Percentiles rank a stretch among this genome's conserved stretches.
These are phyloP conservation scores for Ceratocystis harringtonii DNA, from an alignment of 2,329 filamentous ascomycete genomes.

Conservation along the genomic window DNA sequence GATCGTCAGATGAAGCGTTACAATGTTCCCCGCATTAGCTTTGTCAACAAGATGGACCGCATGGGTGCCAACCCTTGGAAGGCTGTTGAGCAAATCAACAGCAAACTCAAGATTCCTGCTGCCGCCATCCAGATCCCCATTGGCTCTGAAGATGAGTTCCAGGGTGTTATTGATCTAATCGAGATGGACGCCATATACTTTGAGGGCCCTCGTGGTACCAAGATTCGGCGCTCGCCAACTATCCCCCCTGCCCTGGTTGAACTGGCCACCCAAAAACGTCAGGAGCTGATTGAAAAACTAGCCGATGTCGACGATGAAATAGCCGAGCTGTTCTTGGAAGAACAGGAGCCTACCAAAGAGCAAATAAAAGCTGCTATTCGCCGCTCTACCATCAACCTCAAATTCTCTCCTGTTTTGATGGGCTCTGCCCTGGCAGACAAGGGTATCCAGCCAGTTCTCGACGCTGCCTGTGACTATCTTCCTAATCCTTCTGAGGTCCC, in stretches of 20 bases:
- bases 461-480: slow-evolving; percentile 89
- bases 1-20: slow-evolving; percentile 98
- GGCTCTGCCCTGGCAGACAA: slow-evolving; percentile 91
- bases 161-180: slow-evolving; percentile 84
- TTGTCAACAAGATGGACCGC: slow-evolving; percentile 99
- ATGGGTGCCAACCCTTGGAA: slow-evolving; percentile 98
- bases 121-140: slow-evolving; percentile 93
- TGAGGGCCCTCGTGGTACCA: slow-evolving; percentile 67
- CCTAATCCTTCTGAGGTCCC: slow-evolving; percentile 81
- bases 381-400: slow-evolving; percentile 70
- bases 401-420: slow-evolving; percentile 94
- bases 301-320: slow-evolving; percentile 98
- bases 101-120: slow-evolving; percentile 82
- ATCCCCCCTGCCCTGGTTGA: slow-evolving; percentile 66
- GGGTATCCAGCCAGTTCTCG: slow-evolving; percentile 88
- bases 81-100: slow-evolving; percentile 92
- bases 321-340: slow-evolving; percentile 84
- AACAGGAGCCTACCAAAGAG: slow-evolving; percentile 57
- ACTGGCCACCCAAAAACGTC: slow-evolving; percentile 68
- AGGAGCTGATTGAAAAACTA: slow-evolving; percentile 79
- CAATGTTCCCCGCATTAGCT: slow-evolving; percentile 87
- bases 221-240: slow-evolving; percentile 59
- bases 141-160: slow-evolving; percentile 77
- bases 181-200: slow-evolving; percentile 90
- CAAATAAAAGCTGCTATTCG: slow-evolving; percentile 91